Evolutionary conservation across 2,329 filamentous ascomycete species (phyloP), one percentile per base, ranked within the genome.

Genomic region (Magnaporthiopsis rhizophila): DNA sequence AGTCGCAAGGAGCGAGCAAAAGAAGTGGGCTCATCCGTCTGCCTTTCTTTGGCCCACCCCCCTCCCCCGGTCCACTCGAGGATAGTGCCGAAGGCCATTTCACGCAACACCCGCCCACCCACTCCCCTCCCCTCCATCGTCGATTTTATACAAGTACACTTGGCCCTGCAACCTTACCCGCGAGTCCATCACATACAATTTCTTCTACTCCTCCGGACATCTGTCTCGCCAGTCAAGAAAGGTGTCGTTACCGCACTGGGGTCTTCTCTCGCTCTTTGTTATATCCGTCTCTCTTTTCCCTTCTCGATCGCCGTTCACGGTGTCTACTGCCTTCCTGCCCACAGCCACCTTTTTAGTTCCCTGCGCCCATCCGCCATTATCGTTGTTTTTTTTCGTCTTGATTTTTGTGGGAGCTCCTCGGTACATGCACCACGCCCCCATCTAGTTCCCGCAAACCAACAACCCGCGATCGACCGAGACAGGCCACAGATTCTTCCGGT

Each of bases 31-130:
- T 61, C 59, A 24, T 3, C 24, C 59, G 24, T 9, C 45, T 61
- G 59, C 59, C 34, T 38, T 61, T 45, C 65, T 67, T 72, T 72
- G 74, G 74, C 74, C 74, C 77, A 75, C 77, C 76, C 76, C 74
- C 75, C 62, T 12, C 34, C 34, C 61, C 26, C 57, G 18, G 57
- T 28, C 57, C 57, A 28, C 50, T 65, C 66, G 66, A 75, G 74
- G 71, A 77, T 78, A 81, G 75, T 82, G 77, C 81, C 79, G 79
- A 77, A 74, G 73, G 65, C 70, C 65, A 75, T 77, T 76, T 78
- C 75, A 76, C 74, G 76, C 74, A 74, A 79, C 76, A 77, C 30
- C 74, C 74, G 79, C 76, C 77, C 21, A 28, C 56, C 32, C 76
- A 77, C 76, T 66, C 73, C 76, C 26, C 26, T 26, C 32, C 79